Percentiles rank a stretch among this genome's conserved stretches.
These are phyloP conservation scores for Edaphochlamys debaryana DNA, from an alignment of 139 green algal genomes.

Conservation along the genomic window DNA sequence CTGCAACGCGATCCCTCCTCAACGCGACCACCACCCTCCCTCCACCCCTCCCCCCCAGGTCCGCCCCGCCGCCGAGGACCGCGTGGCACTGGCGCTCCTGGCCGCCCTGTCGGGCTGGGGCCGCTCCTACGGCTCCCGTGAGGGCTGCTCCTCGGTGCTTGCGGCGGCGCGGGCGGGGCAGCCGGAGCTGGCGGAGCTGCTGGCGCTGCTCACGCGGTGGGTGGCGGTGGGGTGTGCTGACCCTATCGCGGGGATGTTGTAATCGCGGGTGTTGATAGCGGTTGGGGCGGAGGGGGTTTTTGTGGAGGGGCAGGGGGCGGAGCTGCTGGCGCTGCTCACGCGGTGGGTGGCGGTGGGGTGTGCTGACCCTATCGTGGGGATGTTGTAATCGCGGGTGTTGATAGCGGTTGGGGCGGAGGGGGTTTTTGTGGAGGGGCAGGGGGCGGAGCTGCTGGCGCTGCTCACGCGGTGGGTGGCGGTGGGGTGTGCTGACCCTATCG, in stretches of 20 bases:
- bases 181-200: constrained; percentile 32
- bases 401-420: no score
- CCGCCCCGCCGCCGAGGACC: constrained; percentile 28
- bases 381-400: no score
- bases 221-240: not conserved
- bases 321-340: constrained; percentile 38
- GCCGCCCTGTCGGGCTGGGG: not conserved
- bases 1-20: no score
- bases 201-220: constrained; percentile 32
- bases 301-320: constrained; percentile 18
- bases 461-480: constrained; percentile 2
- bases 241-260: no score
- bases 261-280: no score
- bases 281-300: no score
- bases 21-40: no score
- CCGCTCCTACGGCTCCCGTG: constrained; percentile 23
- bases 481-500: not conserved
- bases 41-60: not conserved
- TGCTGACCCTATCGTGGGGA: no score
- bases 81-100: constrained; percentile 13
- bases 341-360: not conserved
- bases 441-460: constrained; percentile 38
- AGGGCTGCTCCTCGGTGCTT: constrained; percentile 30
- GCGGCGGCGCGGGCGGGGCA: constrained; percentile 31
- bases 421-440: no score